phyloP scores from a whole-genome alignment of 345 rosid species.

The Aquilaria yunnanensis region DNA sequence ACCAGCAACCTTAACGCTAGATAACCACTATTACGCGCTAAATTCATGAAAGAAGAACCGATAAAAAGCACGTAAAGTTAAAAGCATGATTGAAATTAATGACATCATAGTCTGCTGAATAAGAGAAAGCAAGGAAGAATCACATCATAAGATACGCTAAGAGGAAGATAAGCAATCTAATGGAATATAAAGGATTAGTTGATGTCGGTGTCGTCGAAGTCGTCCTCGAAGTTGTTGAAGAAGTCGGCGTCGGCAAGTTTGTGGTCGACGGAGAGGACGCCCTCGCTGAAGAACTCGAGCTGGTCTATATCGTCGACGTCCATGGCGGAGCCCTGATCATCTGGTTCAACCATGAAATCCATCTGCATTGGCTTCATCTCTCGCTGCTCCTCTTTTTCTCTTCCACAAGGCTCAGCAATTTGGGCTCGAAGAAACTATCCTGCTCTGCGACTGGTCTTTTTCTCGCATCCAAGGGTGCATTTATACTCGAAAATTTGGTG shows the following conservation, averaged over 20 bases:
- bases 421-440: too few species aligned
- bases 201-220: constrained; percentile 86
- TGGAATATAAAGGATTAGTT: constrained; percentile 25
- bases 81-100: too few species aligned
- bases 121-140: not conserved
- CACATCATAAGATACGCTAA: not conserved
- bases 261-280: constrained; percentile 48
- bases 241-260: constrained; percentile 83
- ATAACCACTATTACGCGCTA: too few species aligned
- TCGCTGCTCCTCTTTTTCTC: not conserved
- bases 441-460: too few species aligned
- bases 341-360: constrained; percentile 61
- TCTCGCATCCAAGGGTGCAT: too few species aligned
- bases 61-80: too few species aligned
- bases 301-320: constrained; percentile 84
- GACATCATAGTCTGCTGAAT: not conserved
- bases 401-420: not conserved
- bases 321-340: constrained; percentile 80
- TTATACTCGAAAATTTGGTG: too few species aligned
- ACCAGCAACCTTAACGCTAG: too few species aligned
- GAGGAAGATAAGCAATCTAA: not conserved
- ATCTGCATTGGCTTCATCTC: constrained; percentile 68
- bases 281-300: constrained; percentile 61
- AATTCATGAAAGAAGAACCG: too few species aligned
- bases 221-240: constrained; percentile 86